Conservation (phyloP, 78 protist species). For the Dictyostelium discoideum region DNA sequence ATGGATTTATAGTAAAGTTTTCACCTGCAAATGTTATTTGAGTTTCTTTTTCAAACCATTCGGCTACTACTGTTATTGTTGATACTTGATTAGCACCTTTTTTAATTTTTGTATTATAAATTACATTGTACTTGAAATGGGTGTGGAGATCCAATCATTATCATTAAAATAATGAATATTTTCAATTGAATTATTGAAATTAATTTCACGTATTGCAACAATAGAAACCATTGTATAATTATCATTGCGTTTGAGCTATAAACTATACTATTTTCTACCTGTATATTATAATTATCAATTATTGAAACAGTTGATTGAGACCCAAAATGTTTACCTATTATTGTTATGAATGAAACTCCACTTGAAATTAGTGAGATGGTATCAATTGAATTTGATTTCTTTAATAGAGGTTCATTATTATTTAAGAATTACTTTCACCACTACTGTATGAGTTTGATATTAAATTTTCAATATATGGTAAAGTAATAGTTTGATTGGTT, state of each 20-base stretch:
- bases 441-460: too few species aligned
- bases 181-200: neutral
- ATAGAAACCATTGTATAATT: neutral
- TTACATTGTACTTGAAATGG: neutral
- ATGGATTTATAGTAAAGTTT: constrained; percentile 14
- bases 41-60: constrained; percentile 12
- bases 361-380: neutral
- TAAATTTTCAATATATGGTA: neutral
- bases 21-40: neutral
- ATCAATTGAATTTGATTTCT: too few species aligned
- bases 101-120: neutral
- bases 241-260: neutral
- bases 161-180: neutral
- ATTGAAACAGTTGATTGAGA: neutral
- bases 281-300: neutral
- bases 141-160: neutral
- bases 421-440: too few species aligned
- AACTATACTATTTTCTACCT: neutral
- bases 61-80: neutral
- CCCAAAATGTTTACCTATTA: neutral
- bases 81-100: neutral
- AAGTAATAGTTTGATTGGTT: neutral
- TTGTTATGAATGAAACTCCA: neutral
- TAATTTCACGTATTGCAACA: neutral
- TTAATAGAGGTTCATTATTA: too few species aligned